phyloP scores from a whole-genome alignment of 305 asterid species.

The Solanum chacoense region DNA sequence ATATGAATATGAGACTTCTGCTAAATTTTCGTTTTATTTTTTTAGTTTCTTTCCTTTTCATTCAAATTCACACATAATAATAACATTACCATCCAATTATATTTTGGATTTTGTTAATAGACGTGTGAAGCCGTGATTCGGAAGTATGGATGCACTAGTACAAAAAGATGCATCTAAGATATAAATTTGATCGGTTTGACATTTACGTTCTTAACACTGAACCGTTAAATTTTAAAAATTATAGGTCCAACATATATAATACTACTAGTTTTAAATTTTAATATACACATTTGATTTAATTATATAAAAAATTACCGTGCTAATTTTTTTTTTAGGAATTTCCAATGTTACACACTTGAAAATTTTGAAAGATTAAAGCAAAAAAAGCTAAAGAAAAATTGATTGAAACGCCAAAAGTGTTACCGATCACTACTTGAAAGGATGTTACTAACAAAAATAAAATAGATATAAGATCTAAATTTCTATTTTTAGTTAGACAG shows the following conservation, averaged over 20 bases:
- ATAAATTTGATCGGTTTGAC: too few species aligned
- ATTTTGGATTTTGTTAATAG: neutral
- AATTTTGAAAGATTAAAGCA: neutral
- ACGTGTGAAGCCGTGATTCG: neutral
- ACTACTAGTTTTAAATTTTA: too few species aligned
- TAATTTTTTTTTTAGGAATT: too few species aligned
- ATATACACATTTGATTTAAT: neutral
- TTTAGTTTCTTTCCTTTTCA: neutral
- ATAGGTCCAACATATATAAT: neutral
- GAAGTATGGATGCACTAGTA: too few species aligned
- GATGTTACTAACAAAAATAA: neutral
- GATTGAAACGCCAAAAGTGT: neutral
- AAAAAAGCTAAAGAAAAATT: too few species aligned
- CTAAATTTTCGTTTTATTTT: neutral
- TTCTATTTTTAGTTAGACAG: neutral
- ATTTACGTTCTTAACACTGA: too few species aligned
- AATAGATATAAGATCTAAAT: neutral
- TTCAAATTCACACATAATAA: neutral
- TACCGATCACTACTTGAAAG: neutral
- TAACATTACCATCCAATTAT: neutral
- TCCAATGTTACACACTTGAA: neutral
- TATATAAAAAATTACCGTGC: too few species aligned
- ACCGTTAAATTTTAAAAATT: neutral
- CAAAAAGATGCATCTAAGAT: too few species aligned
- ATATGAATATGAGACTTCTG: neutral